phyloP scores from a whole-genome alignment of 148 eudicot species.

The Dianthus caryophyllus region DNA sequence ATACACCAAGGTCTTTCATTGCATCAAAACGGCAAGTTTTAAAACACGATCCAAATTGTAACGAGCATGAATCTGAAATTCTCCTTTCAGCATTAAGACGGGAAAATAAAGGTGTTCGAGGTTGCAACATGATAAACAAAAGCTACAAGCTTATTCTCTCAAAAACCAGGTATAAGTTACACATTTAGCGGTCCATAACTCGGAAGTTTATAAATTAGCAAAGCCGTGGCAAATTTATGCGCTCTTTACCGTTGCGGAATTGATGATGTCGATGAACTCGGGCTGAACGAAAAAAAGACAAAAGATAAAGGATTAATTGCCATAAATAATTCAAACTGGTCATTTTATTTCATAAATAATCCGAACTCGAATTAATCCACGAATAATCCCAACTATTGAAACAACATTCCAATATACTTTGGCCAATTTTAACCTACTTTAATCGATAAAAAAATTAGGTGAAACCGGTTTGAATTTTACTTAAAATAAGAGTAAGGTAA shows the following conservation, averaged over 20 bases:
- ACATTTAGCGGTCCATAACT: neutral
- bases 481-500: too few species aligned
- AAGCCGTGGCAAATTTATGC: slow-evolving; percentile 30
- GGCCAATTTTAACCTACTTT: too few species aligned
- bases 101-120: neutral
- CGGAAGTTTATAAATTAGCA: neutral
- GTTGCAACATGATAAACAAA: slow-evolving; percentile 5
- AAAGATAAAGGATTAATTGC: too few species aligned
- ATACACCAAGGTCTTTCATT: neutral
- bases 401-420: too few species aligned
- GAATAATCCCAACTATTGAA: too few species aligned
- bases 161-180: slow-evolving; percentile 2
- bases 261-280: slow-evolving; percentile 89
- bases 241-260: slow-evolving; percentile 69
- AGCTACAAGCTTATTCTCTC: slow-evolving; percentile 3
- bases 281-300: slow-evolving; percentile 42
- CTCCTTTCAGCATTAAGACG: neutral
- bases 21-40: neutral
- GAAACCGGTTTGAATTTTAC: too few species aligned
- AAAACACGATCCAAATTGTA: neutral
- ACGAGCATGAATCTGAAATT: neutral
- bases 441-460: too few species aligned
- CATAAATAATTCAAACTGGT: too few species aligned
- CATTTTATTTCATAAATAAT: too few species aligned
- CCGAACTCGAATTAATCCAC: too few species aligned